Evolutionary conservation across 139 green algal genomes (phyloP).

Genomic region (Prasinococcaceae sp.): DNA sequence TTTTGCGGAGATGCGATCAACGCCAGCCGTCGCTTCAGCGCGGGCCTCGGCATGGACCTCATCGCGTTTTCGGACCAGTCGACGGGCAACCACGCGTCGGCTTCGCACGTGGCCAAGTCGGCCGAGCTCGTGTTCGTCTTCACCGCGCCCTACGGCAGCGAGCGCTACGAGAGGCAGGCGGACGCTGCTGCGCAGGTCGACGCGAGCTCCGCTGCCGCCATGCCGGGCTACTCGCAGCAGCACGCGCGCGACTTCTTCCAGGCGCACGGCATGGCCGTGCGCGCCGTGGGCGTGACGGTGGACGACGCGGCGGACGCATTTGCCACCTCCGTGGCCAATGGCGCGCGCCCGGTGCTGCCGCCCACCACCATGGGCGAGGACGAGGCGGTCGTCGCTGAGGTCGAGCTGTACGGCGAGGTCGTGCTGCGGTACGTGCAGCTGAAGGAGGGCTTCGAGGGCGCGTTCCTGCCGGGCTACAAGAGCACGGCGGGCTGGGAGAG

Average conservation of each 20-base stretch:
- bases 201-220: slow-evolving; percentile 8
- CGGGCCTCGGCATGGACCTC: slow-evolving; percentile 76
- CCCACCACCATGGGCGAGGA: slow-evolving; percentile 37
- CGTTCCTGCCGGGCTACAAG: slow-evolving; percentile 66
- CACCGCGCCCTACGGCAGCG: slow-evolving; percentile 70
- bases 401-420: slow-evolving; percentile 87
- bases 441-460: slow-evolving; percentile 25
- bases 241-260: slow-evolving; percentile 47
- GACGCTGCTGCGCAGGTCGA: slow-evolving; percentile 11
- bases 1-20: slow-evolving; percentile 81
- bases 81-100: slow-evolving; percentile 74
- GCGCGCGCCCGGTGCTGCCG: slow-evolving; percentile 39
- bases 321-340: slow-evolving; percentile 41
- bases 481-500: background rate
- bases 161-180: background rate
- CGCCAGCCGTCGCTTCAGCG: slow-evolving; percentile 59
- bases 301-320: slow-evolving; percentile 63
- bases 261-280: slow-evolving; percentile 72
- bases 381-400: slow-evolving; percentile 45
- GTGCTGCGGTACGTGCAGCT: slow-evolving; percentile 49
- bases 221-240: no score
- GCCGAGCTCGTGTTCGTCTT: slow-evolving; percentile 83
- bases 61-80: slow-evolving; percentile 74
- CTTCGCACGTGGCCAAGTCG: slow-evolving; percentile 65
- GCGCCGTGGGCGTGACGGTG: slow-evolving; percentile 71